phyloP scores from a whole-genome alignment of 2,329 filamentous ascomycete species.

The Apiospora phragmitis region DNA sequence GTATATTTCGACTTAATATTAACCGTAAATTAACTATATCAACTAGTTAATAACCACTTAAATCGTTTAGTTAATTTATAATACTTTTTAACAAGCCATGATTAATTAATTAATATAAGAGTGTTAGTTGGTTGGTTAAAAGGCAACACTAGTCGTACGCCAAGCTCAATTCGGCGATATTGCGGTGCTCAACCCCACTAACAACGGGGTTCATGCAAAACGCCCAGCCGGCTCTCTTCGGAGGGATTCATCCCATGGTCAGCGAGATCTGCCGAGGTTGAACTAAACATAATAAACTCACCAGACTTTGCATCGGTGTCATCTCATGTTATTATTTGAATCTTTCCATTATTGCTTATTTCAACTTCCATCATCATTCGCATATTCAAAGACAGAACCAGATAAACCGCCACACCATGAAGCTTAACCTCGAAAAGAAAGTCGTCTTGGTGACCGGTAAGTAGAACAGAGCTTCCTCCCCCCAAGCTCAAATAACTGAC shows the following conservation, averaged over 20 bases:
- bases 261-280: neutral
- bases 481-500: neutral
- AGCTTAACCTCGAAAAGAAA: conserved; percentile 8
- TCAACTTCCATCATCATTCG: neutral
- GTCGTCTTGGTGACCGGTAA: conserved; percentile 6
- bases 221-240: neutral
- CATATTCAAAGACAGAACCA: neutral
- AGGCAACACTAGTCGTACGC: no score
- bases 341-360: neutral
- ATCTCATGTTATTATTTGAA: neutral
- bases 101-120: no score
- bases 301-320: no score
- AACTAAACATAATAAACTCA: neutral
- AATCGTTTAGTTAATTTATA: no score
- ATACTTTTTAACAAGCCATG: no score
- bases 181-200: neutral
- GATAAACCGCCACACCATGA: neutral
- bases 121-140: no score
- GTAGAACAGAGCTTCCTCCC: neutral
- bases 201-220: neutral
- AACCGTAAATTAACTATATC: no score
- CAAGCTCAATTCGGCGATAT: neutral
- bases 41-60: no score
- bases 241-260: neutral
- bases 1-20: no score